phyloP scores from a whole-genome alignment of 768 basidiomycete genomes.

The Termitomyces bulborhizus region DNA sequence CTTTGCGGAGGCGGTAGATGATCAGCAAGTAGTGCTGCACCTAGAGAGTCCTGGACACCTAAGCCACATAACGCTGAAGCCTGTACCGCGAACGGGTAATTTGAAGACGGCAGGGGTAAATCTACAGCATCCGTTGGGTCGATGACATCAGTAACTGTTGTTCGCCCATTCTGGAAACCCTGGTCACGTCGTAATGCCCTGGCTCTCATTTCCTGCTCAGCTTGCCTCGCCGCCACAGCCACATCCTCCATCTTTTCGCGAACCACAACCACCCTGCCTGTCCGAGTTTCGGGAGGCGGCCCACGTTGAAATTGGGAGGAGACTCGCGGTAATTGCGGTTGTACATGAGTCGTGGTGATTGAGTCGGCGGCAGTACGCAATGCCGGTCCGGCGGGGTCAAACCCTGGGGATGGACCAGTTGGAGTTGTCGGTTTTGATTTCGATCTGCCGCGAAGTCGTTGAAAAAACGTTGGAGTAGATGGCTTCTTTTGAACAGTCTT shows the following conservation, averaged over 20 bases:
- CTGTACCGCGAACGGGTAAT: conserved; percentile 70
- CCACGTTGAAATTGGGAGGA: conserved; percentile 28
- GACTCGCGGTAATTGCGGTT: conserved; percentile 27
- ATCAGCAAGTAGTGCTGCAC: conserved; percentile 72
- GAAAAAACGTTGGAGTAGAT: conserved; percentile 53
- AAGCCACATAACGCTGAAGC: conserved; percentile 68
- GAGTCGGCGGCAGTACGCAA: conserved; percentile 65
- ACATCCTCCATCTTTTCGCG: conserved; percentile 77
- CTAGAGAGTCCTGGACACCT: conserved; percentile 68
- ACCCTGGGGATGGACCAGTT: conserved; percentile 25
- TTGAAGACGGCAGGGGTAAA: conserved; percentile 61
- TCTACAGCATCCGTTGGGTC: conserved; percentile 86
- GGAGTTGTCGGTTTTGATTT: conserved; percentile 60
- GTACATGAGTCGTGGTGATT: conserved; percentile 37
- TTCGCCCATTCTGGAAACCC: conserved; percentile 31
- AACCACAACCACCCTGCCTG: conserved; percentile 72
- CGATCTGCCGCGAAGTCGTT: conserved; percentile 65
- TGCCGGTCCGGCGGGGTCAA: conserved; percentile 36
- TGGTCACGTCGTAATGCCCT: conserved; percentile 44
- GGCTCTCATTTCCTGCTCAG: conserved; percentile 63
- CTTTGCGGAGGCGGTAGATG: conserved; percentile 60
- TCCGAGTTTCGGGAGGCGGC: conserved; percentile 27
- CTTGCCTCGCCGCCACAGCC: conserved; percentile 63
- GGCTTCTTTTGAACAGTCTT: conserved; percentile 38
- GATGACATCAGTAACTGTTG: conserved; percentile 50